Percentiles rank a stretch among this genome's conserved stretches.
phyloP scores from a whole-genome alignment of 306 rosid species.

The Vigna nakashimae region DNA sequence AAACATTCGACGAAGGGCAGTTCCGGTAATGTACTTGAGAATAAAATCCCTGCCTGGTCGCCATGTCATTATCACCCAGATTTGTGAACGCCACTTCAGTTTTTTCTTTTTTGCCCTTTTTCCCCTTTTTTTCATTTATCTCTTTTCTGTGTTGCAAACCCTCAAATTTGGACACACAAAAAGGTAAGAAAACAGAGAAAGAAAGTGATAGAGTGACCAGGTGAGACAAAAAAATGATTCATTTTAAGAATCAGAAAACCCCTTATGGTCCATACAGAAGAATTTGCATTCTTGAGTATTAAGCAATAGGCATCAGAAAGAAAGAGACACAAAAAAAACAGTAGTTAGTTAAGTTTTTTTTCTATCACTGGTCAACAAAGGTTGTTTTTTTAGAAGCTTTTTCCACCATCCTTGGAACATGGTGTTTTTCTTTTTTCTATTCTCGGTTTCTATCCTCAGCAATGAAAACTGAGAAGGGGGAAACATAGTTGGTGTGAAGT shows the following conservation, averaged over 20 bases:
- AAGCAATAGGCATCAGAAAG: not conserved
- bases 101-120: not conserved
- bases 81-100: constrained; percentile 61
- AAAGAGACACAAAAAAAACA: not conserved
- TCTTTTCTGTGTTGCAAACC: not conserved
- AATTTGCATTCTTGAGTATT: not conserved
- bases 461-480: constrained; percentile 1
- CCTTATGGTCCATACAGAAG: constrained; percentile 8
- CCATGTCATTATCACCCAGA: constrained; percentile 70
- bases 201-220: constrained; percentile 6
- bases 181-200: not conserved
- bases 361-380: not conserved
- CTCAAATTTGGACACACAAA: not conserved
- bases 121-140: too few species aligned
- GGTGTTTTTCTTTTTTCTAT: not conserved
- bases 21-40: constrained; percentile 47
- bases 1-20: constrained; percentile 4
- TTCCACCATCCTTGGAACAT: constrained; percentile 16
- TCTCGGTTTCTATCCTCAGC: constrained; percentile 11
- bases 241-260: constrained; percentile 13
- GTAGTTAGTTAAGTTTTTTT: not conserved
- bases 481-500: constrained; percentile 40
- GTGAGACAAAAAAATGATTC: constrained; percentile 27
- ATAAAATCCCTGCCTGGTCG: constrained; percentile 63
- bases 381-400: not conserved